A percentile compares a stretch with the other conserved stretches of the same genome.
Conservation (phyloP, 208 protist genomes). For the Leishmania turanica region DNA sequence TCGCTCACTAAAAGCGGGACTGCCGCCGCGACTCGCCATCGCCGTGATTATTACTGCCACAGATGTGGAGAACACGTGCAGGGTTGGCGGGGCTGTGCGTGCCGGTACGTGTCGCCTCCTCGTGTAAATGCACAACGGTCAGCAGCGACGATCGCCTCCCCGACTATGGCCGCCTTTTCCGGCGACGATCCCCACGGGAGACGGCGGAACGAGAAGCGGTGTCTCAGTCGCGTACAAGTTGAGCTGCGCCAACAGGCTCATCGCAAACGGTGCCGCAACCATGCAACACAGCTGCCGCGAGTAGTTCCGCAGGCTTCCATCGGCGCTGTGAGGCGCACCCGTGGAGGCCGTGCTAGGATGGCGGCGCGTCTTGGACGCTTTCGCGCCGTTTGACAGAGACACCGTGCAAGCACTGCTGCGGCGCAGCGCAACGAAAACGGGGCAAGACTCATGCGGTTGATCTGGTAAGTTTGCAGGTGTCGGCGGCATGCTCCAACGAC, state of each 20-base stretch:
- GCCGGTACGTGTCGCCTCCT: neutral
- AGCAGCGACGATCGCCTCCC: neutral
- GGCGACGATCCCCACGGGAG: neutral
- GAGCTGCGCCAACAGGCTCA: neutral
- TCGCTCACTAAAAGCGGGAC: neutral
- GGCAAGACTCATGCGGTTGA: neutral
- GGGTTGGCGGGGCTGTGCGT: no score
- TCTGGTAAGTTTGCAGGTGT: neutral
- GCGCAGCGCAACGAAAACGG: neutral
- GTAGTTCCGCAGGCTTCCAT: neutral
- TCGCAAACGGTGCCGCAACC: neutral
- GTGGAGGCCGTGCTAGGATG: neutral
- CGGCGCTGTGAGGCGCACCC: neutral
- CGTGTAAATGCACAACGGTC: neutral
- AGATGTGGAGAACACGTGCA: neutral
- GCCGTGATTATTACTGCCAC: neutral
- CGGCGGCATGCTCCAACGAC: neutral
- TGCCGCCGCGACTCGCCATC: neutral
- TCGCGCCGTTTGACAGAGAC: neutral
- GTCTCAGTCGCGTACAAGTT: neutral
- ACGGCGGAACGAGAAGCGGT: neutral
- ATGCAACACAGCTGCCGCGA: neutral
- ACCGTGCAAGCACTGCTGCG: neutral
- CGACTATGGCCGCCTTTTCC: neutral
- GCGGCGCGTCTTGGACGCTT: neutral